Evolutionary conservation across 495 filamentous ascomycete genomes (phyloP).

Genomic region (Podospora didyma): DNA sequence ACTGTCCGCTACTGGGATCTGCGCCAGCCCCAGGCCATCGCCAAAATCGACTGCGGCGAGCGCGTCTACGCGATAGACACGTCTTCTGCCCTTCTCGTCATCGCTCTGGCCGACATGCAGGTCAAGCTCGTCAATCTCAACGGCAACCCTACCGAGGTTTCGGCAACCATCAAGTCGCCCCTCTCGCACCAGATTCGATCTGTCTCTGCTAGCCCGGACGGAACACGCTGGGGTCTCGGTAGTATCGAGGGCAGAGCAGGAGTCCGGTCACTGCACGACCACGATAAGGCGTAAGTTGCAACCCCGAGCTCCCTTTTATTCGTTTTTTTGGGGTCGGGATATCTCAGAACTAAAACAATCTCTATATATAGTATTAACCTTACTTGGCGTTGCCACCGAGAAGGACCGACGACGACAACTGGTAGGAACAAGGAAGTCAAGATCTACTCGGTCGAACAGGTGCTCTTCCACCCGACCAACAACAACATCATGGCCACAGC

Average conservation of each 20-base stretch:
- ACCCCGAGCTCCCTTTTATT: not conserved
- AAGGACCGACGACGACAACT: conserved; percentile 46
- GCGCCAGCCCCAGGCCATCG: conserved; percentile 57
- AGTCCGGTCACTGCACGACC: conserved; percentile 85
- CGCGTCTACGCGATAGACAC: conserved; percentile 87
- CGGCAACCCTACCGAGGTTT: conserved; percentile 68
- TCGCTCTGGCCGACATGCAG: conserved; percentile 83
- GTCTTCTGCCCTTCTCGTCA: conserved; percentile 69
- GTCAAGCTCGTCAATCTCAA: conserved; percentile 79
- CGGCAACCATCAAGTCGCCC: conserved; percentile 78
- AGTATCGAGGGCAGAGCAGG: conserved; percentile 87
- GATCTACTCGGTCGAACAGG: conserved; percentile 85
- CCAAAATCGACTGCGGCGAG: conserved; percentile 64
- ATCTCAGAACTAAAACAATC: no score
- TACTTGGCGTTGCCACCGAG: conserved; percentile 91
- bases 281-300: conserved; percentile 67
- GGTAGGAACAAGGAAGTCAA: conserved; percentile 53
- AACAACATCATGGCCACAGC: conserved; percentile 89
- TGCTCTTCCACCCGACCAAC: conserved; percentile 75
- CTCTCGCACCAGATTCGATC: conserved; percentile 86
- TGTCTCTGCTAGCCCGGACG: conserved; percentile 79
- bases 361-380: conserved; percentile 64
- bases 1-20: conserved; percentile 90
- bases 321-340: no score
- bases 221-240: conserved; percentile 78